Evolutionary conservation across 208 protist species (phyloP), one percentile per base, ranked within the genome.

Genomic region (Phytomonas sp.): DNA sequence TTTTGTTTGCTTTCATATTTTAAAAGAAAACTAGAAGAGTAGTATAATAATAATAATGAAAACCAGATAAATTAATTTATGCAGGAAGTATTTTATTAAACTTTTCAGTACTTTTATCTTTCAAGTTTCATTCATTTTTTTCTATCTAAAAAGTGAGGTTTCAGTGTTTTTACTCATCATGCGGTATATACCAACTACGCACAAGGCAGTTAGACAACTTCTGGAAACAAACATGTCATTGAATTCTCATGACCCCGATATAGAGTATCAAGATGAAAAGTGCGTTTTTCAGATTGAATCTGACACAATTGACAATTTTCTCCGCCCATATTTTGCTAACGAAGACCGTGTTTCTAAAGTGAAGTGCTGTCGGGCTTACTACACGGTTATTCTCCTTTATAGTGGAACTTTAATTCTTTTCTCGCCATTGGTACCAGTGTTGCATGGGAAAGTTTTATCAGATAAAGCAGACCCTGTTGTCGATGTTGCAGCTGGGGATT

Each of bases 401-500:
- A 83, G 73, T 42, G 81, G 80, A 33, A 45, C 66, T 19, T 76
- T 91, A 16, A 23, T 91, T n/a, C 66, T 86, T 16, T 45, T 91
- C 56, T 74, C 72, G 7, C 76, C 76, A 4, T 65, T 73, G 19
- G 67, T 61, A 29, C 69, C 74, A n/a, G 60, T 42, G 29, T 26
- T 69, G 30, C 82, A 84, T 66, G 61, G 61, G 23, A 26, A 12
- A 56, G 23, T 56, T 56, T 56, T 56, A 56, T 56, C 45, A 56
- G 45, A 56, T 6, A 6, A 56, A 56, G 19, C 45, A 56, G 45
- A 56, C 45, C 45, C 45, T 37, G 88, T 93, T 40, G 60, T 74
- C 0, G 90, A 95, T 74, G 86, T 95, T 2, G 86, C 81, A 34
- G 83, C 90, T 4, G 90, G 90, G 19, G 80, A 79, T 32, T 61